Base-by-base conservation (phyloP, 139 green algal species). In the Nannochloris sp. region DNA sequence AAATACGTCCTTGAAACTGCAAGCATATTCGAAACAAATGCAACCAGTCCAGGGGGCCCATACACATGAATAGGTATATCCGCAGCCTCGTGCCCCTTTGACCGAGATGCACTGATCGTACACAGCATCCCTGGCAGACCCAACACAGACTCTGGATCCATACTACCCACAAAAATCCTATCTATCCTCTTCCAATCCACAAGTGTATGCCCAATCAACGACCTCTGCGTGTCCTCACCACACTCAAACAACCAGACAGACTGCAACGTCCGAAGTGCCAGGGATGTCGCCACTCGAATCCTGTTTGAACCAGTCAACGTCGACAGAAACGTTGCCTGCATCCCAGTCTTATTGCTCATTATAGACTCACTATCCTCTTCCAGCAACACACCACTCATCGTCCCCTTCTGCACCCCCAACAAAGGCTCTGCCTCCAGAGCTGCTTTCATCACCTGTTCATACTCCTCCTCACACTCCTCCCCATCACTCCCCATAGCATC, bases 41-140 rank as follows among this genome's bases (percentile, higher is more conserved):
- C 69, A 2, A 76, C 79, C 3, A 85, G 63, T 23, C 87, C 87
- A n/a, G 63, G 63, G 3, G 87, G 87, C 4, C 83, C 87, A 57
- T 88, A 94, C 17, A 95, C 62, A 55, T 95, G 87, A 23, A 94
- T 36, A 2, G 87, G 87, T 17, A 87, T 73, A 72, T 91, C 84
- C n/a, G 87, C 63, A 2, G 37, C 43, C 40, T 87, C 82, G 49
- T 88, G 73, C 13, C 82, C 84, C 31, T 72, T 67, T 56, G 79
- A 76, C 0, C 87, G 62, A 2, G 79, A 67, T 8, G 70, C 59
- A 46, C 70, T 81, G 56, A 87, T 82, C 17, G 72, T 82, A 76
- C 87, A 94, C 61, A 95, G 50, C 59, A 91, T 76, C 44, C 87
- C 87, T 44, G 78, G 71, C 11, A 85, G 46, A 58, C 75, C 71